Evolutionary conservation across 2,329 filamentous ascomycete genomes (phyloP), one percentile per base, ranked within the genome.

Genomic region (Hypoxylon sp.): DNA sequence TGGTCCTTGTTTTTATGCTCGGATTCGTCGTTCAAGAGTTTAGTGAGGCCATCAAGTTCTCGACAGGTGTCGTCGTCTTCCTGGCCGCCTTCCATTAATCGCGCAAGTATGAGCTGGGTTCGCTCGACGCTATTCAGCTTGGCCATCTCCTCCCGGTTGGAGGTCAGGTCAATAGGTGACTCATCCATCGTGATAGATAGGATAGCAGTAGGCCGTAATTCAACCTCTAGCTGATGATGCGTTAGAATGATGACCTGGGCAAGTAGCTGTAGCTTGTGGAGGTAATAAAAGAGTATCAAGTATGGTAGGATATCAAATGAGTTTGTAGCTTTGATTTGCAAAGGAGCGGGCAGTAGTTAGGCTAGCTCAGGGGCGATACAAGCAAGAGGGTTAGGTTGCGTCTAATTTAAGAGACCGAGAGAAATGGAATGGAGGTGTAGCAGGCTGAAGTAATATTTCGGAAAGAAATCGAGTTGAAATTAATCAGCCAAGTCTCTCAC

Each of bases 51-150:
- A 68, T 86, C 84, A 47, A 90, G 79, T 63, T 87, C 84, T 63
- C 78, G 78, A 70, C 85, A 89, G 11, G 87, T 90, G 69, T 91
- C 89, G 59, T 88, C 87, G 73, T 92, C 92, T 71, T 97, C 92
- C 71, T 94, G 88, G 55, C 93, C 93, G 46, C 92, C 93, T 75
- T 96, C 92, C 89, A 97, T 96, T 70, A 97, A 82, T 72, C 91
- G 91, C 22, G 94, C 94, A 69, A 97, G 87, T 70, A 94, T 89
- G 59, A 97, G 86, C 72, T 90, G 86, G 58, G 91, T 90, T 72
- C 90, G 82, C 73, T 92, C 89, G 70, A 70, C 44, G 41, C 50
- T 66, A 60, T 61, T 65, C 17, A 73, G 56, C 59, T 72, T 72
- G 47, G 59, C 67, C 65, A 73, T 68, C 46, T 71, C 68, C 57